These are phyloP conservation scores for Euryodendron excelsum DNA, from an alignment of 148 eudicot species.

Conservation along the genomic window DNA sequence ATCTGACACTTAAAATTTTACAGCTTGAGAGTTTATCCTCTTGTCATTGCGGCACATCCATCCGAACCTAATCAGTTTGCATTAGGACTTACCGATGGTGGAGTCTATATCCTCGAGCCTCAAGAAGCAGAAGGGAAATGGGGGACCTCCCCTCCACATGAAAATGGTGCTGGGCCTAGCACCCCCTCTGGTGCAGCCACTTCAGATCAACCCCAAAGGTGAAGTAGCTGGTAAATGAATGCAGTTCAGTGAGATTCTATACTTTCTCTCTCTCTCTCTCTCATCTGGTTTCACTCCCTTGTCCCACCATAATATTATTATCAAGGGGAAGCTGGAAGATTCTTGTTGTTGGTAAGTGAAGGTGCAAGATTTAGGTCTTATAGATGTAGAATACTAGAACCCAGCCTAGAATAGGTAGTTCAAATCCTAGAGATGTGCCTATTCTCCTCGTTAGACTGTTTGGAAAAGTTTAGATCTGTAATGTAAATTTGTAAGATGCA, in stretches of 20 bases:
- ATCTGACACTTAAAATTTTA: conserved; percentile 6
- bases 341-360: conserved; percentile 5
- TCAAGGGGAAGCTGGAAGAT: conserved; percentile 5
- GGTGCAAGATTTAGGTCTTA: conserved; percentile 33
- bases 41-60: conserved; percentile 93
- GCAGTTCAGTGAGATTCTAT: background rate
- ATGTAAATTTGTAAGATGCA: background rate
- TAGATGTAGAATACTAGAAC: background rate
- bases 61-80: conserved; percentile 89
- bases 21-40: conserved; percentile 65
- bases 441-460: background rate
- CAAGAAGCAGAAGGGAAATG: conserved; percentile 81
- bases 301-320: conserved; percentile 10
- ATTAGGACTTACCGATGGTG: conserved; percentile 82
- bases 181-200: conserved; percentile 40
- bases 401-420: background rate
- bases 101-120: conserved; percentile 81
- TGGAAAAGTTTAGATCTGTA: background rate
- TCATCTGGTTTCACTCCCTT: conserved; percentile 4
- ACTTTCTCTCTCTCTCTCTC: conserved; percentile 16
- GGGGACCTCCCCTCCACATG: conserved; percentile 76
- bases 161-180: conserved; percentile 69
- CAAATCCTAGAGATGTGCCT: background rate
- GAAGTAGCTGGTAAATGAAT: conserved; percentile 7
- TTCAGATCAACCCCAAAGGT: conserved; percentile 60